A percentile compares a stretch with the other conserved stretches of the same genome.
These are phyloP conservation scores for Oryza meridionalis DNA, from an alignment of 176 grass and related monocot genomes.

Conservation along the genomic window DNA sequence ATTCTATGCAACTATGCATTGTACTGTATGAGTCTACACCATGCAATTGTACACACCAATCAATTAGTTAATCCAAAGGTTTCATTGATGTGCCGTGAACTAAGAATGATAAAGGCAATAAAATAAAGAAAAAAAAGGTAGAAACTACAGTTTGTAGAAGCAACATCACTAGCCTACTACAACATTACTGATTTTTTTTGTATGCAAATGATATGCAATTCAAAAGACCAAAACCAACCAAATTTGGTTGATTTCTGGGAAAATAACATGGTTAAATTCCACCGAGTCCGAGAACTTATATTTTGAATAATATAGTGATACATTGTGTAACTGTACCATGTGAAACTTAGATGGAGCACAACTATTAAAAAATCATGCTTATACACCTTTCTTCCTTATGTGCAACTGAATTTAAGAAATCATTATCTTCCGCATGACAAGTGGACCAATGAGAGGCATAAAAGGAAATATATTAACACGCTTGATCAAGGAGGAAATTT, in stretches of 20 bases:
- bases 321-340: background rate
- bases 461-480: background rate
- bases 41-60: background rate
- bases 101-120: constrained; percentile 4
- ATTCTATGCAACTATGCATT: background rate
- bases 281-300: background rate
- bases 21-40: background rate
- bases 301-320: background rate
- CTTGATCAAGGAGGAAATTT: background rate
- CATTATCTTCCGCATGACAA: background rate
- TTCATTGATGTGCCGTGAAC: background rate
- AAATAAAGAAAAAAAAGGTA: background rate
- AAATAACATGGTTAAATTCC: background rate
- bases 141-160: background rate
- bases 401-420: background rate
- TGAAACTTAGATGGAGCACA: background rate
- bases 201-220: background rate
- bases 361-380: background rate
- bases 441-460: background rate
- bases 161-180: background rate
- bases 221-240: background rate
- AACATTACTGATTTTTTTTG: background rate
- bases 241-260: background rate
- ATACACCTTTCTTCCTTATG: background rate
- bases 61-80: background rate